phyloP scores from a whole-genome alignment of 2,329 filamentous ascomycete genomes.

The Mariannaea sp. region DNA sequence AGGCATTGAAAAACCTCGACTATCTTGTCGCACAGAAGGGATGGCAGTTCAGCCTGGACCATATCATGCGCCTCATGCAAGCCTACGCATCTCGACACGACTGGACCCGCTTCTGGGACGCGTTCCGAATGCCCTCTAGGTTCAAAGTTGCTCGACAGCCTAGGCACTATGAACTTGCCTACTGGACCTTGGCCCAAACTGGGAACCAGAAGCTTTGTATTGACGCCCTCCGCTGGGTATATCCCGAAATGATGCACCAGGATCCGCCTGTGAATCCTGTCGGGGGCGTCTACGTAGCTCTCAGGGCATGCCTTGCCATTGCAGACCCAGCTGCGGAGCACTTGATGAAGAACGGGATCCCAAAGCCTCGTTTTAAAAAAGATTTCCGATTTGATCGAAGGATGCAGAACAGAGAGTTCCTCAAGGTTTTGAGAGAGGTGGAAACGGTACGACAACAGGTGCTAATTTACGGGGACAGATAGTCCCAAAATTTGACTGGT shows the following conservation, averaged over 20 bases:
- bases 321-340: conserved; percentile 57
- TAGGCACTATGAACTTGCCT: conserved; percentile 61
- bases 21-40: conserved; percentile 47
- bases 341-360: conserved; percentile 25
- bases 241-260: conserved; percentile 65
- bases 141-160: conserved; percentile 54
- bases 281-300: conserved; percentile 49
- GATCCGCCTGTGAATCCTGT: conserved; percentile 52
- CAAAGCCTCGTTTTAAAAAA: conserved; percentile 4
- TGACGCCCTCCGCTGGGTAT: conserved; percentile 56
- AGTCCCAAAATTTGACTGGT: conserved; percentile 9
- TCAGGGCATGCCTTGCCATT: conserved; percentile 60
- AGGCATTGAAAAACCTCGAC: conserved; percentile 52
- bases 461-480: conserved; percentile 13
- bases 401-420: conserved; percentile 41
- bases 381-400: conserved; percentile 25
- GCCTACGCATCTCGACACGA: conserved; percentile 53
- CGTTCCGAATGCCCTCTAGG: conserved; percentile 61
- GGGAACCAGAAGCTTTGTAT: conserved; percentile 50
- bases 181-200: conserved; percentile 52
- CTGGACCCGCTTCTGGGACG: conserved; percentile 64
- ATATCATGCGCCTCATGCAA: conserved; percentile 49
- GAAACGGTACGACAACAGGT: conserved; percentile 32
- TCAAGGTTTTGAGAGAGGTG: conserved; percentile 40
- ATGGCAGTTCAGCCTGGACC: conserved; percentile 46